Base-by-base conservation (phyloP, 192 early-diverging fungal species). In the Umbelopsis sp. region DNA sequence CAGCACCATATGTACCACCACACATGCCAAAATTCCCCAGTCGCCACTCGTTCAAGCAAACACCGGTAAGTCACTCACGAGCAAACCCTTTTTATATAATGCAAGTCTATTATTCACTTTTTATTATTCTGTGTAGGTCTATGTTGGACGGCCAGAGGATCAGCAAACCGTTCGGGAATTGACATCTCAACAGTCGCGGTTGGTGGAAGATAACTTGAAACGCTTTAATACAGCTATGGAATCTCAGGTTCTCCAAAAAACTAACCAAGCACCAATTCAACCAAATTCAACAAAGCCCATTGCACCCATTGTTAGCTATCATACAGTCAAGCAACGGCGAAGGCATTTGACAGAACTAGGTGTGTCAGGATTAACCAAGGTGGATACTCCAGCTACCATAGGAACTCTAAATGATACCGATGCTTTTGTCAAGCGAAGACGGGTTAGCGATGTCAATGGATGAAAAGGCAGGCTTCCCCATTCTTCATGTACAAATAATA, bases 41-140 rank as follows among this genome's bases (percentile, higher is more conserved):
- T 47, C 85, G 84, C 68, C 86, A 87, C 70, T 87, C 84, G 0
- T 87, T 83, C 66, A 84, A 84, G 56, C 80, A 84, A 56, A 87
- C 84, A 45, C 81, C 84, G 44, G 86, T 87, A 83, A 77, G 71
- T 69, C 5, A n/a, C n/a, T 5, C 7, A 41, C 5, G 38, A 41
- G 9, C 14, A 62, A 12, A 21, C n/a, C n/a, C n/a, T n/a, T n/a
- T 4, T n/a, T 14, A 9, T 44, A 21, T 62, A 22, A 8, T 71
- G 26, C 2, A 24, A 36, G 45, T 21, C n/a, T n/a, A n/a, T n/a
- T n/a, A n/a, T n/a, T n/a, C n/a, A n/a, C 24, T 50, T 32, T 56
- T 12, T 53, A 51, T 25, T 65, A 1, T 66, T 32, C 51, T 47
- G 34, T 41, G 45, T 74, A 87, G 86, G 76, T 87, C 16, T 87